These are phyloP conservation scores for Saccharomyces hybrid DNA, from an alignment of 1,139 yeast genomes.

Conservation along the genomic window DNA sequence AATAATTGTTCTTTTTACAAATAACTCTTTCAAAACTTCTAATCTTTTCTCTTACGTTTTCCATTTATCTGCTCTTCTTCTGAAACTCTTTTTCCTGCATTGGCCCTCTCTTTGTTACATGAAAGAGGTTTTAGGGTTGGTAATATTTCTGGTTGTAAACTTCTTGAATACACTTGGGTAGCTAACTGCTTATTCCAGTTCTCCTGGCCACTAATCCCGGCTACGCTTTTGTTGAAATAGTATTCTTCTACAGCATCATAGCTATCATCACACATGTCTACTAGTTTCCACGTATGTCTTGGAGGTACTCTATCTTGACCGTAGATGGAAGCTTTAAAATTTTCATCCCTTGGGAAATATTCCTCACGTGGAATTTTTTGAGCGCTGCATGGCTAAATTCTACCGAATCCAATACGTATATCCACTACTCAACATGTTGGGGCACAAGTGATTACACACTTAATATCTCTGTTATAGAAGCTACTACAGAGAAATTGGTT, in stretches of 20 bases:
- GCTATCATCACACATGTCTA: background rate
- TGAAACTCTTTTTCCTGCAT: background rate
- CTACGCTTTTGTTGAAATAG: background rate
- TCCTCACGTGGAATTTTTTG: background rate
- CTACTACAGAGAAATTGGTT: background rate
- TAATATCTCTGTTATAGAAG: background rate
- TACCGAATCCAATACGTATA: background rate
- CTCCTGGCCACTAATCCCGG: background rate
- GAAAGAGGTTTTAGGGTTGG: slow-evolving; percentile 3
- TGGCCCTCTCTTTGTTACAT: background rate
- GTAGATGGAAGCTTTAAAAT: background rate
- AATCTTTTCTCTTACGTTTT: background rate
- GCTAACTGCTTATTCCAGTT: slow-evolving; percentile 1
- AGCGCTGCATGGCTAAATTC: background rate
- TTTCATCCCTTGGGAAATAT: background rate
- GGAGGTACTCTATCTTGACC: background rate
- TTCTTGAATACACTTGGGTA: slow-evolving; percentile 2
- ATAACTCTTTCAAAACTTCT: background rate
- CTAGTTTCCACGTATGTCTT: background rate
- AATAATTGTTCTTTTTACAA: background rate
- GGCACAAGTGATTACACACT: background rate
- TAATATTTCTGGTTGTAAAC: slow-evolving; percentile 4
- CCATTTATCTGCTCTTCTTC: background rate
- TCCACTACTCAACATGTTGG: background rate
- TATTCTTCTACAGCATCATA: slow-evolving; percentile 3